Percentiles rank a stretch among this genome's conserved stretches.
phyloP scores from a whole-genome alignment of 2,329 filamentous ascomycete species.

The Fusarium torulosum region DNA sequence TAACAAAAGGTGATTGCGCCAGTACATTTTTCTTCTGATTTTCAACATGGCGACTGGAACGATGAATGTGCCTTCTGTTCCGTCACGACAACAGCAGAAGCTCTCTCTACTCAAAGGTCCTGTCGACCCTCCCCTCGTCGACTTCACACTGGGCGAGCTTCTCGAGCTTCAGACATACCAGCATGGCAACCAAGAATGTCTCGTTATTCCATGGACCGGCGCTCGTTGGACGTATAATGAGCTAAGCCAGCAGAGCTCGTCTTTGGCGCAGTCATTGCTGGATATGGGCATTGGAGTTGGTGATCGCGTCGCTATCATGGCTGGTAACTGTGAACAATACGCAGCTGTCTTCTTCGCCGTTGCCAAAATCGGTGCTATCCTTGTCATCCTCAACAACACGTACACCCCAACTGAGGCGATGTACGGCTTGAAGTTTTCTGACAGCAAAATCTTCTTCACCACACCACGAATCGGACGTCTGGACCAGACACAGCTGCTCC shows the following conservation, averaged over 20 bases:
- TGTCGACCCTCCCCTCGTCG: constrained; percentile 75
- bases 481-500: constrained; percentile 71
- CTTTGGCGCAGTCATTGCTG: constrained; percentile 74
- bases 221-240: constrained; percentile 79
- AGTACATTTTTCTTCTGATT: constrained; percentile 7
- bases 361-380: constrained; percentile 73
- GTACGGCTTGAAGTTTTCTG: constrained; percentile 78
- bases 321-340: constrained; percentile 86
- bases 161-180: constrained; percentile 77
- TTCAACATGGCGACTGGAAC: constrained; percentile 50
- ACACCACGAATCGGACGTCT: constrained; percentile 75
- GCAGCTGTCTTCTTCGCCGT: constrained; percentile 80
- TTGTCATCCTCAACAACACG: constrained; percentile 86
- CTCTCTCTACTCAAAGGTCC: constrained; percentile 76
- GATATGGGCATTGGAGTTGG: constrained; percentile 75
- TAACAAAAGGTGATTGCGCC: neutral
- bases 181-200: constrained; percentile 74
- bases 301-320: constrained; percentile 81
- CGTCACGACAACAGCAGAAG: constrained; percentile 52
- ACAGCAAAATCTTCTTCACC: constrained; percentile 79
- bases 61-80: constrained; percentile 48
- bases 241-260: constrained; percentile 71
- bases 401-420: constrained; percentile 80
- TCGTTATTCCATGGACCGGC: constrained; percentile 82
- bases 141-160: constrained; percentile 79